Conservation (phyloP, 495 filamentous ascomycete species). For the Penicillium waksmanii region DNA sequence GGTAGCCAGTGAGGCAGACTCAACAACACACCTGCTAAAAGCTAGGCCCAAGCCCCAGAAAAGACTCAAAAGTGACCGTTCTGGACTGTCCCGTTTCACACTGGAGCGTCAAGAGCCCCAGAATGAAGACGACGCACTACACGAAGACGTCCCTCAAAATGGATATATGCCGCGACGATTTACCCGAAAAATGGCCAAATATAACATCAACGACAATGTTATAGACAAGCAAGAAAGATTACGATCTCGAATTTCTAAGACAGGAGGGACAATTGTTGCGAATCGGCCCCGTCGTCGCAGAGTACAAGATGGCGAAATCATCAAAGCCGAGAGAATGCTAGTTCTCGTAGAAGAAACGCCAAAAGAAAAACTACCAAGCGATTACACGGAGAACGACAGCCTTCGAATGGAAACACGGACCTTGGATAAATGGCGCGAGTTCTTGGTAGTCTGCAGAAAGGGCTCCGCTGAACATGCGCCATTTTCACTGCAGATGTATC, state of each 20-base stretch:
- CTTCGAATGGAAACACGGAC: constrained; percentile 61
- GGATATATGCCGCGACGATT: constrained; percentile 23
- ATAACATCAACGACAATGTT: constrained; percentile 52
- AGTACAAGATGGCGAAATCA: constrained; percentile 62
- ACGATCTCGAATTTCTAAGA: constrained; percentile 40
- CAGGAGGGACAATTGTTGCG: constrained; percentile 43
- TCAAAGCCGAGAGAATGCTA: constrained; percentile 78
- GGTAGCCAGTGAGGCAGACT: constrained; percentile 39
- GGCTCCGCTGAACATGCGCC: constrained; percentile 55
- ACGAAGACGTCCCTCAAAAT: constrained; percentile 8
- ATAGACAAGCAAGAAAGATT: constrained; percentile 42
- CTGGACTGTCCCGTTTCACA: constrained; percentile 23
- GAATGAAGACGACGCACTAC: constrained; percentile 26
- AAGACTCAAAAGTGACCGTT: constrained; percentile 33
- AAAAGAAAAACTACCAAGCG: constrained; percentile 56
- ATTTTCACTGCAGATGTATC: constrained; percentile 69
- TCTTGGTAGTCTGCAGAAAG: constrained; percentile 69
- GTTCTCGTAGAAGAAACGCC: constrained; percentile 63
- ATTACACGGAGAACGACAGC: constrained; percentile 71
- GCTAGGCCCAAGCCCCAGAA: constrained; percentile 31
- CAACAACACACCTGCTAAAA: constrained; percentile 42
- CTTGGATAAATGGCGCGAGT: constrained; percentile 73
- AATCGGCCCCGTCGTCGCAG: constrained; percentile 44
- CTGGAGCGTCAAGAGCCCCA: constrained; percentile 43
- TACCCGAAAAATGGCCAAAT: constrained; percentile 38